Base-by-base conservation (phyloP, 371 early-diverging fungal species). In the Pancytospora philotis region DNA sequence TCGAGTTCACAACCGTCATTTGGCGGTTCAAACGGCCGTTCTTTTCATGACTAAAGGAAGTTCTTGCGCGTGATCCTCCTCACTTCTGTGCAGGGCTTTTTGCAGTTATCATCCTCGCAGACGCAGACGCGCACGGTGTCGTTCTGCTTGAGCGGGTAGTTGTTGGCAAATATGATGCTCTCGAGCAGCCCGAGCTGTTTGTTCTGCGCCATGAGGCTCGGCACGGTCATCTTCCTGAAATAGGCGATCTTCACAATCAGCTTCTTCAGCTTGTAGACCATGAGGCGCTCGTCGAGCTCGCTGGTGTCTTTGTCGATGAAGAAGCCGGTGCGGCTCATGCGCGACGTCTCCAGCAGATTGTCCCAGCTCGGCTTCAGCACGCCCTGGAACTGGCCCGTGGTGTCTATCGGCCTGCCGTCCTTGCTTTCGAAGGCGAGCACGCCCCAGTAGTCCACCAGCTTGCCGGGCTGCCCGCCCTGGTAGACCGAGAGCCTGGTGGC, bases 401-500 rank as follows among this genome's bases (percentile, higher is more conserved):
- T 53, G 39, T 78, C 78, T 2, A 67, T 39, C 36, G 64, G 67
- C 16, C 19, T 64, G 13, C 65, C 74, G 4, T 38, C 60, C 34
- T 62, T 48, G 31, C 56, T 56, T 22, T 4, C 50, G 52, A 78
- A 78, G 37, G 69, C 27, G 27, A 78, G 31, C 32, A 49, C 62
- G 31, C 73, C 70, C 76, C 76, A 78, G 58, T 73, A 78, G 37
- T 78, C 78, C 30, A 56, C 69, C 19, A 48, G 35, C 45, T 45
- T 45, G 16, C 45, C 45, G 10, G 66, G 53, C 34, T 70, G 41
- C 10, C 37, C 48, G 3, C 41, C 45, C 6, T 73, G 66, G 58
- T 76, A 76, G 1, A 62, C 74, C 45, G 73, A 6, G 10, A 78
- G 64, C 16, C 62, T 59, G n/a, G 27, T 39, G 1, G 68, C 41